Percentiles rank a stretch among this genome's conserved stretches.
These are phyloP conservation scores for Nyctanthes arbortristis DNA, from an alignment of 257 asterid genomes.

Conservation along the genomic window DNA sequence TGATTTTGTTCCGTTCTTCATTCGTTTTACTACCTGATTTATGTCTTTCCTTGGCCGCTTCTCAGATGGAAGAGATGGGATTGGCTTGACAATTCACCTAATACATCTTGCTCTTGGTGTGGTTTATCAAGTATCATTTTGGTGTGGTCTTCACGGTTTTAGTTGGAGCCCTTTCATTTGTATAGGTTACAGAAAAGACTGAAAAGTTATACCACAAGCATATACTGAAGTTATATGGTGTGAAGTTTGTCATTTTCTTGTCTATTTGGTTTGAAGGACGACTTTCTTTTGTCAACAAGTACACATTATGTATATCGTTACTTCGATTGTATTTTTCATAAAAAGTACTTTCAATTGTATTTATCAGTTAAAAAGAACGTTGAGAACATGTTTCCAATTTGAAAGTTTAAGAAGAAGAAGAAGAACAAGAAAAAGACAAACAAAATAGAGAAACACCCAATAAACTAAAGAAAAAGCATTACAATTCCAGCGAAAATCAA, in stretches of 20 bases:
- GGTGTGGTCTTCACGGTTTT: constrained; percentile 33
- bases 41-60: constrained; percentile 32
- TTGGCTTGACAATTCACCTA: constrained; percentile 41
- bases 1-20: neutral
- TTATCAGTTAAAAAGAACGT: neutral
- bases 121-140: neutral
- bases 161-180: constrained; percentile 35
- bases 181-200: constrained; percentile 47
- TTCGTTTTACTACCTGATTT: neutral
- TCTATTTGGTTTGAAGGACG: neutral
- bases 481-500: constrained; percentile 20
- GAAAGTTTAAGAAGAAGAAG: no score
- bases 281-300: neutral
- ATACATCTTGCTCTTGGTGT: neutral
- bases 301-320: neutral
- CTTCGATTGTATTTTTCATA: constrained; percentile 15
- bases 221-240: constrained; percentile 28
- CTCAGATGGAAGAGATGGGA: constrained; percentile 40
- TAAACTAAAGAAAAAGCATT: constrained; percentile 6
- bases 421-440: no score
- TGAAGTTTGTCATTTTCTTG: constrained; percentile 38
- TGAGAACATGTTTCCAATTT: no score
- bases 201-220: no score
- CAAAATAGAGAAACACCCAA: no score
- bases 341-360: constrained; percentile 4